Base-by-base conservation (phyloP, 78 protist species). In the Guillardia theta region DNA sequence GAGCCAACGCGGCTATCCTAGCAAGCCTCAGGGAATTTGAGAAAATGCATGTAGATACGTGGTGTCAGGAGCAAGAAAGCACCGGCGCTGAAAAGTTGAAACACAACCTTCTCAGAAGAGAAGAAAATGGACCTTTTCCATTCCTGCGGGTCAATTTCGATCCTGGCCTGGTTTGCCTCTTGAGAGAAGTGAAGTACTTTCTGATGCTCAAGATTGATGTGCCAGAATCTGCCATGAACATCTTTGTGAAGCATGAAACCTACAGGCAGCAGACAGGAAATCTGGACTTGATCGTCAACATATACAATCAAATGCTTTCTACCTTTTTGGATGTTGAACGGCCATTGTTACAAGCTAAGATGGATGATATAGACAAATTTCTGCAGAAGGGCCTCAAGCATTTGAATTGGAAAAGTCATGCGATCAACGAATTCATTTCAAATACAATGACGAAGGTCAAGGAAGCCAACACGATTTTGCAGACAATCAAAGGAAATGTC, bases 161-260 rank as follows among this genome's bases (percentile, higher is more conserved):
- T 88, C 70, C 95, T 36, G 58, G 30, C 37, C 94, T 97, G 24
- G 94, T 77, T 3, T 39, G 62, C 19, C 62, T 48, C 37, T 93
- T 97, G 47, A 95, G 95, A 45, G 98, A 97, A 92, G 96, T 95
- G 45, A 92, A 94, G 53, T 97, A 96, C 95, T 64, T 96, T n/a
- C 4, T 1, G 37, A 48, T 41, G 48, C 95, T 88, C 2, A 70
- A 41, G 48, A 36, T 96, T 10, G 93, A 64, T 12, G 64, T 94
- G 4, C 97, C 95, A 22, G 53, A 78, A 6, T n/a, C 41, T 2
- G 95, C 97, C 9, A 64, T 4, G 30, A 48, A 48, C 47, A 92
- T 95, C 30, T 92, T 30, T 96, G 24, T 54, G 90, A 21, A 93
- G 93, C 27, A 36, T 9, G 97, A 97, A 44, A 27, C 27, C 30